A percentile compares a stretch with the other conserved stretches of the same genome.
Evolutionary conservation across 2,329 filamentous ascomycete genomes (phyloP).

Genomic region (Fusarium sp.): DNA sequence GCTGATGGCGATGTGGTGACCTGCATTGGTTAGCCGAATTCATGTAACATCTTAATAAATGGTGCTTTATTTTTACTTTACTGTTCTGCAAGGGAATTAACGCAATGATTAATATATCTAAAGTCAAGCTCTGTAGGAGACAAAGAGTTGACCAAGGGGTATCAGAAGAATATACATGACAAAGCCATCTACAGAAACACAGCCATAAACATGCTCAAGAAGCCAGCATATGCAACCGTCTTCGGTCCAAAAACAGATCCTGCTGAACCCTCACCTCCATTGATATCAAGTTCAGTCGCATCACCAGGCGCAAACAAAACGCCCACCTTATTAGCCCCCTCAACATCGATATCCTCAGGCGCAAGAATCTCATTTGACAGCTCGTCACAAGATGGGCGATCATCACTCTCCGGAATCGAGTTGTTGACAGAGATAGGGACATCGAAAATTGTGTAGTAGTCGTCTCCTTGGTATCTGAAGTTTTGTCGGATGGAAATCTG

Average conservation of each 20-base stretch:
- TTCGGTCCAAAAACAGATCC: conserved; percentile 4
- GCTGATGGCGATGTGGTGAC: conserved; percentile 42
- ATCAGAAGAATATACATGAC: not conserved
- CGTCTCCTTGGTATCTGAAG: conserved; percentile 72
- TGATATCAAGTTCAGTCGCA: conserved; percentile 57
- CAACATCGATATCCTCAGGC: conserved; percentile 58
- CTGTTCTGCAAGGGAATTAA: not conserved
- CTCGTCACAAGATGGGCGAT: conserved; percentile 61
- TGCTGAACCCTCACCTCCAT: conserved; percentile 11
- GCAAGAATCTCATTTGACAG: conserved; percentile 64
- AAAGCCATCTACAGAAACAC: not conserved
- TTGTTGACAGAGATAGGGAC: conserved; percentile 77
- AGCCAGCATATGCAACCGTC: conserved; percentile 6
- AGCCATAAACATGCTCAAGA: conserved; percentile 10
- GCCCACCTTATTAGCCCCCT: conserved; percentile 57
- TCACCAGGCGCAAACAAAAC: conserved; percentile 65
- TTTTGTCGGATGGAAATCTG: conserved; percentile 78
- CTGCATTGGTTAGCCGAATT: conserved; percentile 44
- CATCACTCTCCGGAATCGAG: conserved; percentile 60
- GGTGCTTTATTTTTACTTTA: conserved; percentile 1
- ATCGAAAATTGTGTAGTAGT: conserved; percentile 78
- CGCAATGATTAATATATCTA: not conserved
- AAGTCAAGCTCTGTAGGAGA: not conserved
- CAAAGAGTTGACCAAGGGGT: not conserved
- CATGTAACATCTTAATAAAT: not conserved